These are phyloP conservation scores for Neophaeococcomyces mojaviensis DNA, from an alignment of 2,329 filamentous ascomycete genomes.

Conservation along the genomic window DNA sequence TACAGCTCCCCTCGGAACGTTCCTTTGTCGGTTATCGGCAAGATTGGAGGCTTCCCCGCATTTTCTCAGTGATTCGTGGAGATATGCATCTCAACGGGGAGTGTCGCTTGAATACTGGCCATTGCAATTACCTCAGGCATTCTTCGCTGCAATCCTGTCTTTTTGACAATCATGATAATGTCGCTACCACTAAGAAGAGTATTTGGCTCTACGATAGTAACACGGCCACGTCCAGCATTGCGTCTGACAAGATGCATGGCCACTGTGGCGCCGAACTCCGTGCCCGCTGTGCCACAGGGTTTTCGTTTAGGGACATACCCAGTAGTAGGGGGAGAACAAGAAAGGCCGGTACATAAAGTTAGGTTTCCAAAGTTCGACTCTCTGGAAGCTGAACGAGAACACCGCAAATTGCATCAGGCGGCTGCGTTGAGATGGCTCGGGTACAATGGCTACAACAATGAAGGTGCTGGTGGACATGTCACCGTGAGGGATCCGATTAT, in stretches of 20 bases:
- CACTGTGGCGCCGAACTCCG: not conserved
- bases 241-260: not conserved
- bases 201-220: no score
- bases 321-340: slow-evolving; percentile 7
- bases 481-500: slow-evolving; percentile 32
- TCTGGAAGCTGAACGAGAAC: slow-evolving; percentile 17
- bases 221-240: no score
- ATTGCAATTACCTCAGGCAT: no score
- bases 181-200: no score
- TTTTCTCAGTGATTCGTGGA: no score
- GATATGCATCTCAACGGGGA: no score
- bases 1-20: no score
- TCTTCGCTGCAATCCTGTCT: no score
- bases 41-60: no score
- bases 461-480: slow-evolving; percentile 35
- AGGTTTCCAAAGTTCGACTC: slow-evolving; percentile 18
- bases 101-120: no score
- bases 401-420: slow-evolving; percentile 30
- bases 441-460: slow-evolving; percentile 23
- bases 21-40: no score
- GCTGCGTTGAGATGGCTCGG: slow-evolving; percentile 29
- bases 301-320: slow-evolving; percentile 6
- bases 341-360: slow-evolving; percentile 14
- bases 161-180: no score
- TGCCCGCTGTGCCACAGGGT: not conserved